A percentile compares a stretch with the other conserved stretches of the same genome.
These are phyloP conservation scores for Exsudoporus floridanus DNA, from an alignment of 1,284 basidiomycete species.

Conservation along the genomic window DNA sequence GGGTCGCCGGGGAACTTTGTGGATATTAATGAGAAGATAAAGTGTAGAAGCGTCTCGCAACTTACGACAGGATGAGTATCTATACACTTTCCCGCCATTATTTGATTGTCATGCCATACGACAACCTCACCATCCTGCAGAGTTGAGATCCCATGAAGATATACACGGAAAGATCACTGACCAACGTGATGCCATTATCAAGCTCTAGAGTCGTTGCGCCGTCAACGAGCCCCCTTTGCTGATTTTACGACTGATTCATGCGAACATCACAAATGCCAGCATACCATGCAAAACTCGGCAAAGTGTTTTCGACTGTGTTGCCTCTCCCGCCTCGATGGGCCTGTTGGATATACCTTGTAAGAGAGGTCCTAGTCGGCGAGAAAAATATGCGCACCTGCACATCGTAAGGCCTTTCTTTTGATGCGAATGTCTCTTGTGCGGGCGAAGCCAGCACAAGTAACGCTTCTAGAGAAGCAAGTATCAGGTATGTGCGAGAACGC, in stretches of 20 bases:
- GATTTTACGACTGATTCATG: slow-evolving; percentile 3
- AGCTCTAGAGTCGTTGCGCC: slow-evolving; percentile 75
- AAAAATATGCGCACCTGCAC: slow-evolving; percentile 41
- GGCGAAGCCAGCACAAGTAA: slow-evolving; percentile 30
- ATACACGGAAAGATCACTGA: slow-evolving; percentile 21
- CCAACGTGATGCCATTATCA: slow-evolving; percentile 75
- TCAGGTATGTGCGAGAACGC: slow-evolving; percentile 12
- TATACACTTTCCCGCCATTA: slow-evolving; percentile 58
- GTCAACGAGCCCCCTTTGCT: slow-evolving; percentile 62
- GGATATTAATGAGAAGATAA: slow-evolving; percentile 9
- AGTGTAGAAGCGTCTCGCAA: not conserved
- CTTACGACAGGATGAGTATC: slow-evolving; percentile 65
- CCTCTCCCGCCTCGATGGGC: slow-evolving; percentile 80
- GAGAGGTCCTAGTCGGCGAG: not conserved
- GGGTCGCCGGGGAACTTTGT: slow-evolving; percentile 53
- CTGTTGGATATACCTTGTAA: slow-evolving; percentile 35
- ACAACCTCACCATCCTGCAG: slow-evolving; percentile 67
- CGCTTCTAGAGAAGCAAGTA: not conserved
- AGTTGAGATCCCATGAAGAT: slow-evolving; percentile 9
- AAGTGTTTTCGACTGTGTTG: slow-evolving; percentile 65
- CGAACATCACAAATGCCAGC: slow-evolving; percentile 14
- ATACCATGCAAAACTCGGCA: slow-evolving; percentile 75
- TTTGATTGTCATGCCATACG: slow-evolving; percentile 78
- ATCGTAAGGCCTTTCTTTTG: slow-evolving; percentile 38
- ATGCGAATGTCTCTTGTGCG: slow-evolving; percentile 25